These are phyloP conservation scores for Rubroboletus pulcherrimus DNA, from an alignment of 768 basidiomycete species.

Conservation along the genomic window DNA sequence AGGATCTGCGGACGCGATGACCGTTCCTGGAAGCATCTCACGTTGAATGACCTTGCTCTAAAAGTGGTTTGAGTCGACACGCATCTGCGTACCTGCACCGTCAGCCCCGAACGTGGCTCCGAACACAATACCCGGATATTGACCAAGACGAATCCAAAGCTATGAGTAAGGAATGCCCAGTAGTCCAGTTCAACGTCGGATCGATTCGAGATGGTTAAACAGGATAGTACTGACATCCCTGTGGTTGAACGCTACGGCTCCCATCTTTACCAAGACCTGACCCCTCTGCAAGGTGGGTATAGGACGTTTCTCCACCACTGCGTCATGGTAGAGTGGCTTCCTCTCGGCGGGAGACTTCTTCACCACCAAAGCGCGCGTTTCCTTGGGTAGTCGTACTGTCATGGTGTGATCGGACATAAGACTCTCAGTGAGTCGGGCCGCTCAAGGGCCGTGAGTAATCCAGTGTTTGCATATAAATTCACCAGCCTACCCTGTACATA, in stretches of 20 bases:
- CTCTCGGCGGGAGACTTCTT: conserved; percentile 37
- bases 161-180: conserved; percentile 24
- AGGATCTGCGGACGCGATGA: conserved; percentile 52
- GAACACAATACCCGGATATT: conserved; percentile 59
- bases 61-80: neutral
- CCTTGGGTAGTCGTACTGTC: conserved; percentile 32
- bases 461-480: neutral
- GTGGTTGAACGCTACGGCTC: conserved; percentile 74
- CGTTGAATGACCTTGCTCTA: neutral
- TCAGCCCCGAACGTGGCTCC: conserved; percentile 68
- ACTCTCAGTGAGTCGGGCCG: neutral
- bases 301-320: conserved; percentile 45
- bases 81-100: conserved; percentile 54
- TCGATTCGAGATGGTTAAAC: neutral
- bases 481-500: neutral
- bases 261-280: conserved; percentile 64
- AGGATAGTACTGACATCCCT: conserved; percentile 49
- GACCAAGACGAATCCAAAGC: conserved; percentile 72
- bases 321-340: conserved; percentile 54
- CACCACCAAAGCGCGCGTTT: conserved; percentile 48
- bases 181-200: neutral
- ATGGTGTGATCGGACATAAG: neutral
- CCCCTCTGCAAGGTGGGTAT: conserved; percentile 50
- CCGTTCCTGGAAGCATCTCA: conserved; percentile 44
- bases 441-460: neutral